These are phyloP conservation scores for Saturnispora silvae DNA, from an alignment of 805 yeast species.

Conservation along the genomic window DNA sequence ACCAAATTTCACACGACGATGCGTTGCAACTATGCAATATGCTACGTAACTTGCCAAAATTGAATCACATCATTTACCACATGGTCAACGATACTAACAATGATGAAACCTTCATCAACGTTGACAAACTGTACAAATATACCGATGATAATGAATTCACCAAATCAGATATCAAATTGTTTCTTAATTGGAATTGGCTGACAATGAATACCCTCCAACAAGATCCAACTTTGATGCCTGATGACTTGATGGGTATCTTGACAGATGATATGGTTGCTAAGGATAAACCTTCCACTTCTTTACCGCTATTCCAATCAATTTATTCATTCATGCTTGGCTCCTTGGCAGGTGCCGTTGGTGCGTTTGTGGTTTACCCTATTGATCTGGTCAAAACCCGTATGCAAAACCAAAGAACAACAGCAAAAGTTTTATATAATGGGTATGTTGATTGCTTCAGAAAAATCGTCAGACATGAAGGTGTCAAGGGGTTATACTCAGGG, in stretches of 20 bases:
- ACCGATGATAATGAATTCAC: constrained; percentile 15
- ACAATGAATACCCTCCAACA: constrained; percentile 19
- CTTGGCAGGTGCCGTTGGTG: constrained; percentile 95
- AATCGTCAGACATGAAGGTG: constrained; percentile 67
- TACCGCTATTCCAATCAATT: constrained; percentile 71
- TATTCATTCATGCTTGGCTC: constrained; percentile 88
- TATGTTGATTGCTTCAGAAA: constrained; percentile 80
- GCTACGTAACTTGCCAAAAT: constrained; percentile 27
- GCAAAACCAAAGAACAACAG: constrained; percentile 82
- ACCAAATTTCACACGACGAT: constrained; percentile 36
- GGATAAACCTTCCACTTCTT: constrained; percentile 32
- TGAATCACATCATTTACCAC: constrained; percentile 24
- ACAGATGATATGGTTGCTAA: constrained; percentile 39
- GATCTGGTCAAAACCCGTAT: constrained; percentile 93
- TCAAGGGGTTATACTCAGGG: constrained; percentile 83
- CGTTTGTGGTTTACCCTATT: constrained; percentile 95
- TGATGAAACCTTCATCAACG: constrained; percentile 9
- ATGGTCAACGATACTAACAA: constrained; percentile 17
- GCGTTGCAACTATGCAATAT: constrained; percentile 38
- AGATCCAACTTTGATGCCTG: constrained; percentile 20
- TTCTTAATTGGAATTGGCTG: constrained; percentile 27
- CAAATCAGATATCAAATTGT: constrained; percentile 23
- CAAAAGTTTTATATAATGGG: constrained; percentile 50
- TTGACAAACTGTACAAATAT: constrained; percentile 10
- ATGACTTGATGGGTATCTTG: constrained; percentile 30